These are phyloP conservation scores for Linaria vulgaris DNA, from an alignment of 257 asterid genomes.

Conservation along the genomic window DNA sequence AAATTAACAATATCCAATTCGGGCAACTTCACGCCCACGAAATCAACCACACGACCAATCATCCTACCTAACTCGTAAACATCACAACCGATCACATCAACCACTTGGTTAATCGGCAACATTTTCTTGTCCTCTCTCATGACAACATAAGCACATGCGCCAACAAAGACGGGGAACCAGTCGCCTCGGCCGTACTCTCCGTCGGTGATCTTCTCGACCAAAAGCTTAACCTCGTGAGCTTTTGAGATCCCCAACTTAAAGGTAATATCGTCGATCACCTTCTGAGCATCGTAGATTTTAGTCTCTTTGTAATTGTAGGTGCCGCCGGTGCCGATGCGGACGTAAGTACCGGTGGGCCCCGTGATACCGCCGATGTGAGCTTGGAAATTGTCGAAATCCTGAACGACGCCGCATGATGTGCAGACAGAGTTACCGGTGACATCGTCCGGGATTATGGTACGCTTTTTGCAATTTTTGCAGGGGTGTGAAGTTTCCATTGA, in stretches of 20 bases:
- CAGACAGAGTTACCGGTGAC: conserved; percentile 48
- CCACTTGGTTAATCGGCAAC: conserved; percentile 53
- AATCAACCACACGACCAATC: conserved; percentile 62
- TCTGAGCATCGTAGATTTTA: conserved; percentile 52
- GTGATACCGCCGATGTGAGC: conserved; percentile 50
- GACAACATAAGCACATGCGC: conserved; percentile 74
- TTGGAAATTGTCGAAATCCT: conserved; percentile 54
- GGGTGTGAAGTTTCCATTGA: conserved; percentile 40
- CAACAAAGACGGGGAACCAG: conserved; percentile 65
- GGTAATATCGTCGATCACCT: conserved; percentile 47
- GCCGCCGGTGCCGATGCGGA: conserved; percentile 55
- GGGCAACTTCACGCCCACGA: conserved; percentile 56
- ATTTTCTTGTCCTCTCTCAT: conserved; percentile 55
- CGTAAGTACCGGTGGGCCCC: conserved; percentile 49
- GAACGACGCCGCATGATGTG: conserved; percentile 58
- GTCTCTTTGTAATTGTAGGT: conserved; percentile 43
- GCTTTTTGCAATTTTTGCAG: conserved; percentile 52
- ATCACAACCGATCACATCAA: conserved; percentile 57
- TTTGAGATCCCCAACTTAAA: conserved; percentile 49
- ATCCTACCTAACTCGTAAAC: conserved; percentile 61
- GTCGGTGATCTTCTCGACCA: conserved; percentile 53
- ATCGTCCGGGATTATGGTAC: conserved; percentile 31
- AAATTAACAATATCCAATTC: conserved; percentile 62
- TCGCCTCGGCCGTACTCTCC: conserved; percentile 70
- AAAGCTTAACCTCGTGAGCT: conserved; percentile 39